Evolutionary conservation across 768 basidiomycete genomes (phyloP).

Genomic region (Suillus bovinus): DNA sequence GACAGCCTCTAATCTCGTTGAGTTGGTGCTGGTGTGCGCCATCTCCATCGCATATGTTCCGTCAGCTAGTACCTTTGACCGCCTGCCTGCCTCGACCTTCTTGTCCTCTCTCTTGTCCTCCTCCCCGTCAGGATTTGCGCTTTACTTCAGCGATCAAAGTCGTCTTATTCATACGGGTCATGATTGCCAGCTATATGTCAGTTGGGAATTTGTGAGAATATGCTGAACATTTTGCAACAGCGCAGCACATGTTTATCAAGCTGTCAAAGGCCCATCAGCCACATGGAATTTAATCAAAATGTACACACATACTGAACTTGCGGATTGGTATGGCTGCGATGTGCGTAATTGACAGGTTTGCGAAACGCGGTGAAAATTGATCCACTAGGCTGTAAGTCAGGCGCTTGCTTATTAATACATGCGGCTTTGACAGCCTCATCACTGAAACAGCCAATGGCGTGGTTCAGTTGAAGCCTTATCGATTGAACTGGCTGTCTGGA

Average conservation of each 20-base stretch:
- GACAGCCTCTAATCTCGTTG: conserved; percentile 73
- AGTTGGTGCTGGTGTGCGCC: conserved; percentile 67
- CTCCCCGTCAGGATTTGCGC: conserved; percentile 28
- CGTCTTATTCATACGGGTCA: neutral
- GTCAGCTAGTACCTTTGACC: conserved; percentile 86
- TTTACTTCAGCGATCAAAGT: too few relatives aligned
- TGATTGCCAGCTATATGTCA: neutral
- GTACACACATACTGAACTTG: too few relatives aligned
- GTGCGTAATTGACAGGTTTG: too few relatives aligned
- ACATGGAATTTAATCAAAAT: too few relatives aligned
- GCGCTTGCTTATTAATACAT: too few relatives aligned
- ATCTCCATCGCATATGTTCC: conserved; percentile 98
- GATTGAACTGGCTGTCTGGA: neutral
- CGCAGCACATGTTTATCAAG: neutral
- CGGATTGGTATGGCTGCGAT: too few relatives aligned
- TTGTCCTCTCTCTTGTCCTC: conserved; percentile 47
- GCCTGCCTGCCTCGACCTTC: conserved; percentile 42
- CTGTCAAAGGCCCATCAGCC: too few relatives aligned
- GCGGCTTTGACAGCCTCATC: too few relatives aligned
- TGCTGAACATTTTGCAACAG: neutral
- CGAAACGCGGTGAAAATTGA: too few relatives aligned
- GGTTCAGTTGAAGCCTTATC: too few relatives aligned
- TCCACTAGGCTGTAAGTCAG: too few relatives aligned
- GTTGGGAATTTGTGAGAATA: neutral
- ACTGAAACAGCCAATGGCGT: too few relatives aligned